Evolutionary conservation across 768 basidiomycete genomes (phyloP), one percentile per base, ranked within the genome.

Genomic region (Rhizopogon roseolus): DNA sequence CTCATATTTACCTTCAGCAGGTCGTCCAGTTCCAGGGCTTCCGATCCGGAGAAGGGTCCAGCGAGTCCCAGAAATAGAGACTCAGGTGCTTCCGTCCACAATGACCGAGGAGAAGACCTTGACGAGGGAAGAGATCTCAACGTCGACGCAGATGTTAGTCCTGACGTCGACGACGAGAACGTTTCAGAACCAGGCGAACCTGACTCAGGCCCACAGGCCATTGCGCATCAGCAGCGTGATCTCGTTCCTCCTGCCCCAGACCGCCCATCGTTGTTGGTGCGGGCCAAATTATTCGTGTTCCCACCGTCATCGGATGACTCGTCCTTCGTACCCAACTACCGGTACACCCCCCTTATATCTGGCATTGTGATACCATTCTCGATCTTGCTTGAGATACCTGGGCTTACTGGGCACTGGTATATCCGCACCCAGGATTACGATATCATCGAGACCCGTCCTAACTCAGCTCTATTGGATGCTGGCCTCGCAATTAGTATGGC

Each of bases 341-440:
- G 89, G 16, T 71, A 72, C 49, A 69, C 81, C 5, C 87, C 87
- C 0, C 83, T 90, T 40, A 53, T 89, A 8, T 82, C 88, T 13
- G 86, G 85, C 17, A 73, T 86, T 39, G 65, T 84, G 55, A 81
- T 88, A 37, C 86, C 88, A 0, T 90, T 93, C 61, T 80, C 85
- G 16, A 87, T 92, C 46, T 75, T 93, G n/a, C 74, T 93, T 29
- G 86, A 88, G 60, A 88, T 93, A 28, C 91, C 91, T 1, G 86
- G 86, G 14, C 68, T 92, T 10, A 92, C 88, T 1, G 84, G 83
- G 54, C 76, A 79, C 50, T 89, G 88, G 89, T 89, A 84, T 57
- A 77, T 86, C 53, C 77, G 76, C 6, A 88, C 81, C 0, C 69
- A 73, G 29, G 55, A 53, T 13, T 19, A 41, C 28, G 64, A 71